phyloP scores from a whole-genome alignment of 352 stramenopile species.

The Detonula confervacea region DNA sequence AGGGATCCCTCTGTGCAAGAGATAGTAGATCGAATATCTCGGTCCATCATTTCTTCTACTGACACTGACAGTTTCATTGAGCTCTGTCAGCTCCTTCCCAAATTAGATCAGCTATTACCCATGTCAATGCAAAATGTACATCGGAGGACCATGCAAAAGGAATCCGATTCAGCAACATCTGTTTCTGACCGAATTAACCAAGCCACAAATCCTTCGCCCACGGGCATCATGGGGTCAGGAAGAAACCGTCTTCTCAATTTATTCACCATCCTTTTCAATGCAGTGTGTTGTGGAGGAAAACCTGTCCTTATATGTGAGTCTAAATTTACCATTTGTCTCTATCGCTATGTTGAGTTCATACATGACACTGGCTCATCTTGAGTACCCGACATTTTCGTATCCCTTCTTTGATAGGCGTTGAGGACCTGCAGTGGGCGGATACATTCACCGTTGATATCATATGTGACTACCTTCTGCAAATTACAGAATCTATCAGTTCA shows the following conservation, averaged over 20 bases:
- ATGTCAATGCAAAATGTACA: slow-evolving; percentile 10
- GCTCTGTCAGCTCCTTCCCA: slow-evolving; percentile 21
- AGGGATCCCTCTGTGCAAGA: slow-evolving; percentile 8
- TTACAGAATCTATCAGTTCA: slow-evolving; percentile 8
- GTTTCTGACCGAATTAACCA: not conserved
- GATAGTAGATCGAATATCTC: not conserved
- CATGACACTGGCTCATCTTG: no score
- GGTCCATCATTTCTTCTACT: slow-evolving; percentile 13
- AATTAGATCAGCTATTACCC: slow-evolving; percentile 3
- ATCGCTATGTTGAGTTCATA: no score
- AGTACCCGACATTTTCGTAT: no score
- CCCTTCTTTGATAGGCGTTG: not conserved
- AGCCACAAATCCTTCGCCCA: not conserved
- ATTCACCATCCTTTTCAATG: slow-evolving; percentile 6
- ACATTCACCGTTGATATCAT: slow-evolving; percentile 5
- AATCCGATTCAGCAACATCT: not conserved
- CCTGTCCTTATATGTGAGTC: slow-evolving; percentile 3
- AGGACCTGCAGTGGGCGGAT: slow-evolving; percentile 24
- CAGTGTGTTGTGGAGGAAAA: slow-evolving; percentile 12
- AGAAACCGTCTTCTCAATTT: slow-evolving; percentile 7
- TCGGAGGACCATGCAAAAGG: not conserved
- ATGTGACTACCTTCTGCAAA: not conserved
- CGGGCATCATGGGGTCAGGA: not conserved
- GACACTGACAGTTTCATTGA: slow-evolving; percentile 14
- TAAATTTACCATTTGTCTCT: no score